Conservation (phyloP, 2,329 filamentous ascomycete genomes). For the Aspergillus oerlinghausenensis region DNA sequence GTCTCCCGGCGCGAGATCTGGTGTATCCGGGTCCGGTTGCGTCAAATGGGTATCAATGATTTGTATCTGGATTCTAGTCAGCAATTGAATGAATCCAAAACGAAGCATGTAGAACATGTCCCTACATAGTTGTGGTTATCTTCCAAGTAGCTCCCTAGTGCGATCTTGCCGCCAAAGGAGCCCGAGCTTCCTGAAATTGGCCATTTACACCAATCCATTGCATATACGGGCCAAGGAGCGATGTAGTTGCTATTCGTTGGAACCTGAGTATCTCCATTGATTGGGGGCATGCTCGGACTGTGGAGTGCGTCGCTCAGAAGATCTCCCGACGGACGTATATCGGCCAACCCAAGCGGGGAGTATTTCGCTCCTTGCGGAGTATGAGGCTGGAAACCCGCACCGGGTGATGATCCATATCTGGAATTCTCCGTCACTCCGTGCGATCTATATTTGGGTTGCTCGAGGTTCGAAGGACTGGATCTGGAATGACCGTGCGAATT, state of each 20-base stretch:
- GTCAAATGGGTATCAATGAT: slow-evolving; percentile 83
- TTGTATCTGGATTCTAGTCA: slow-evolving; percentile 66
- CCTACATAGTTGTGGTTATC: slow-evolving; percentile 96
- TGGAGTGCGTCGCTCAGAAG: slow-evolving; percentile 68
- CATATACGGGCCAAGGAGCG: slow-evolving; percentile 92
- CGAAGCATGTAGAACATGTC: slow-evolving; percentile 6
- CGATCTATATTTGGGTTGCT: slow-evolving; percentile 58
- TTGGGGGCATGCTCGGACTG: slow-evolving; percentile 54
- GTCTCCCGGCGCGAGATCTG: slow-evolving; percentile 64
- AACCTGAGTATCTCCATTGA: slow-evolving; percentile 62
- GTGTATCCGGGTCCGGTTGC: slow-evolving; percentile 64
- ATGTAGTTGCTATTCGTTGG: slow-evolving; percentile 84
- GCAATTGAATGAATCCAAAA: slow-evolving; percentile 5
- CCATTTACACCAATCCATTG: slow-evolving; percentile 99
- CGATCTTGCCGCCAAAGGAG: slow-evolving; percentile 79
- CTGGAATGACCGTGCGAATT: slow-evolving; percentile 73
- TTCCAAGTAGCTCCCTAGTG: slow-evolving; percentile 92
- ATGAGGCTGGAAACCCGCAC: slow-evolving; percentile 45
- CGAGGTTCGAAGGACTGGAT: slow-evolving; percentile 68
- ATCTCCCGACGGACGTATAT: slow-evolving; percentile 83
- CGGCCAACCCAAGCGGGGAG: slow-evolving; percentile 83
- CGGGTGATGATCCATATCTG: slow-evolving; percentile 55
- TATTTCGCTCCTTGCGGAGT: slow-evolving; percentile 63
- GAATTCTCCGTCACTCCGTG: slow-evolving; percentile 60
- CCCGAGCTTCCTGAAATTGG: slow-evolving; percentile 60